Conservation (phyloP, 768 basidiomycete genomes). For the Gloeopeniophorella convolvens region DNA sequence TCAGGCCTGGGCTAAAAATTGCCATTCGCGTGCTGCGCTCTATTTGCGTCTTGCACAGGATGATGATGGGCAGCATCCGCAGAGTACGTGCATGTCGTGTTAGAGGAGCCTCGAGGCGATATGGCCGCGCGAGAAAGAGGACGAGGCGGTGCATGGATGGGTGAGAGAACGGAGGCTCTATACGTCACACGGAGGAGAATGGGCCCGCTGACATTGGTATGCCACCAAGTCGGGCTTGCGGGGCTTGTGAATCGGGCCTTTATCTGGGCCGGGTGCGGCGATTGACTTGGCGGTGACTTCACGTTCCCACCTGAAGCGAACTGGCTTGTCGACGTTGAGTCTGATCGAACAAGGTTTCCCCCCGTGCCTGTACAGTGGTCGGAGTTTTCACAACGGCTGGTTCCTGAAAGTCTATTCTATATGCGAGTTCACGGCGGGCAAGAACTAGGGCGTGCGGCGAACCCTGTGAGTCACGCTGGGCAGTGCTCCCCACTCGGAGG, state of each 20-base stretch:
- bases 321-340: neutral
- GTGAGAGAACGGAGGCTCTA: neutral
- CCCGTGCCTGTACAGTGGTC: neutral
- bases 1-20: too few species aligned
- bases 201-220: too few species aligned
- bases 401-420: neutral
- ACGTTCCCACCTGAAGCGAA: neutral
- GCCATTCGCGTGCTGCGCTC: too few species aligned
- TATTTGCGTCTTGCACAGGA: too few species aligned
- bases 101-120: neutral
- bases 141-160: neutral
- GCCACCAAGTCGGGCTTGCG: neutral
- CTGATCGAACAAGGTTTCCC: neutral
- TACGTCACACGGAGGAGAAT: constrained; percentile 3
- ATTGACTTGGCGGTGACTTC: constrained; percentile 1
- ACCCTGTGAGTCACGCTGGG: neutral
- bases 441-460: neutral
- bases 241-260: neutral
- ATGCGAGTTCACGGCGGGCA: neutral
- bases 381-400: neutral
- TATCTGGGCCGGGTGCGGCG: neutral
- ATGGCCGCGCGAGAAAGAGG: neutral
- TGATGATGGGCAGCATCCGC: too few species aligned
- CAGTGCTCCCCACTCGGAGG: neutral
- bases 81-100: too few species aligned